Evolutionary conservation across 352 stramenopile genomes (phyloP).

Genomic region (Globisporangium paddicum): DNA sequence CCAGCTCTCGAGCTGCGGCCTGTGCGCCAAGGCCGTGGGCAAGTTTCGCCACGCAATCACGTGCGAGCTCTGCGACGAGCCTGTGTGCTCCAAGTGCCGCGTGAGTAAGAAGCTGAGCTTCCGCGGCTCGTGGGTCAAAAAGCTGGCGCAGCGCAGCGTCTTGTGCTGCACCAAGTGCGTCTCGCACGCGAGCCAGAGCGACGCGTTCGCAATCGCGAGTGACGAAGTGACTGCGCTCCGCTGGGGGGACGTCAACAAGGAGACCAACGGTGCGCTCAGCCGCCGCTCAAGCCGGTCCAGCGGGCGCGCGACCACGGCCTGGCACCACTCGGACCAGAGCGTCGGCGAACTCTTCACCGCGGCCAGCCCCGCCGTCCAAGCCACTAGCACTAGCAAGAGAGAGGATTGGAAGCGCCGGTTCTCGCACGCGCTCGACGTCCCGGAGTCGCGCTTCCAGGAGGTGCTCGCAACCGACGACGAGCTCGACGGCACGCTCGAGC

Average conservation of each 20-base stretch:
- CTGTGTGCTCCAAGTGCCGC: constrained; percentile 12
- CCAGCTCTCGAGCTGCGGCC: constrained; percentile 3
- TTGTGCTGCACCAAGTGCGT: constrained; percentile 11
- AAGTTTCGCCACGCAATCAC: constrained; percentile 11
- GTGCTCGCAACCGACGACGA: constrained; percentile 1
- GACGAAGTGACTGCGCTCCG: neutral
- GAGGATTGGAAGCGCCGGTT: constrained; percentile 4
- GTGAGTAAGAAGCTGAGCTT: constrained; percentile 8
- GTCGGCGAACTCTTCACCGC: neutral
- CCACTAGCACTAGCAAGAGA: neutral
- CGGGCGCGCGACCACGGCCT: constrained; percentile 5
- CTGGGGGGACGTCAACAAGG: neutral
- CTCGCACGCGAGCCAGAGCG: constrained; percentile 1
- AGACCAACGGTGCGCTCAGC: neutral
- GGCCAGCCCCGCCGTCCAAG: neutral
- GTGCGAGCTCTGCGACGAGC: constrained; percentile 10
- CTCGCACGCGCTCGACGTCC: constrained; percentile 11
- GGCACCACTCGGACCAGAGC: constrained; percentile 5
- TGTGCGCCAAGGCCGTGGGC: constrained; percentile 6
- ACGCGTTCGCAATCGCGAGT: neutral
- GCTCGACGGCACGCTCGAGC: constrained; percentile 2
- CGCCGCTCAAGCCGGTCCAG: neutral
- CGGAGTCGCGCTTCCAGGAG: neutral
- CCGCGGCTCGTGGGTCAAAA: constrained; percentile 1
- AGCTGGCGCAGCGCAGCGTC: neutral